Evolutionary conservation across 345 rosid species (phyloP), one percentile per base, ranked within the genome.

Genomic region (Ricinus communis): DNA sequence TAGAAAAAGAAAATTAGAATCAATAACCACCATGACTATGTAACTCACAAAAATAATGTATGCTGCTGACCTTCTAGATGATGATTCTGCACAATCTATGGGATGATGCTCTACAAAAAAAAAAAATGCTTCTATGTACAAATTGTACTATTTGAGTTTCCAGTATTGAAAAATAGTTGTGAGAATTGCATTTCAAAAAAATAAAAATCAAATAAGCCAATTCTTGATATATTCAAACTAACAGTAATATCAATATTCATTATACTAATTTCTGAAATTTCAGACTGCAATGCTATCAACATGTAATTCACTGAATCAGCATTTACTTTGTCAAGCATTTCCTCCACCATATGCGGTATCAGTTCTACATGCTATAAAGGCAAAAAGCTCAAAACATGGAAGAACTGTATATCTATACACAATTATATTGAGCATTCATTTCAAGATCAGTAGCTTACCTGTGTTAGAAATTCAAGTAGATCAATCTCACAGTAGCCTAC

Each of bases 401-500:
- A 12, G 8, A 8, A 3, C 24, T 25, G 24, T 28, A 21, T 21
- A 22, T 45, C 5, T 13, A 33, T 2, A 50, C 57, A 66, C 56
- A n/a, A 16, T 43, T 41, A 9, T 28, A 10, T 19, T 33, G 31
- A 15, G 40, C 61, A 71, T 55, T 56, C 47, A 33, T 46, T 31
- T 40, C 54, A 66, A 19, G 43, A 27, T 52, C 64, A 47, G 52
- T 66, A 49, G 51, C 86, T 87, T 54, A 90, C 97, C 87, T 68
- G 80, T 22, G 80, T 71, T 51, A 87, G 80, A 80, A 81, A 87
- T 73, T 91, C 91, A 47, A 86, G 88, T 53, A 94, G 82, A 82
- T 94, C 91, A 74, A 91, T 74, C 71, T 94, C 98, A 66, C 91
- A 85, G 46, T 86, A 87, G n/a, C 97, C 98, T 16, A 90, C 56